Evolutionary conservation across 495 filamentous ascomycete species (phyloP).

Genomic region (Saxophila tyrrhenica): DNA sequence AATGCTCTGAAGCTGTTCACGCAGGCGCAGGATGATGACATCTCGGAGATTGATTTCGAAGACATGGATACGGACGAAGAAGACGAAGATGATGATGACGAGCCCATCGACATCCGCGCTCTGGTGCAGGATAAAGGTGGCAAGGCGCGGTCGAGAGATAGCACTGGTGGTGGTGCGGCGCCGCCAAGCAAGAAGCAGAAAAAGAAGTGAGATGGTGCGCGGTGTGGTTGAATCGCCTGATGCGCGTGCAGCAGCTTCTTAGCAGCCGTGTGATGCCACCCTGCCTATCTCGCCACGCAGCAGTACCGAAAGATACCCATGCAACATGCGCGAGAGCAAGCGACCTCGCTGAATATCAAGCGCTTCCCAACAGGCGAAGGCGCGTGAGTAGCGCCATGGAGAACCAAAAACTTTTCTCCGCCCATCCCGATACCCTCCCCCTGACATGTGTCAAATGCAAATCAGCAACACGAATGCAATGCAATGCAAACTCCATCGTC

Average conservation of each 20-base stretch:
- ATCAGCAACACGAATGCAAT: background rate
- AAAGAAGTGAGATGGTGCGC: background rate
- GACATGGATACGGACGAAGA: slow-evolving; percentile 39
- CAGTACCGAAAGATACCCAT: no score
- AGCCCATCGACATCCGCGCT: slow-evolving; percentile 25
- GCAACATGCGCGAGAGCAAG: no score
- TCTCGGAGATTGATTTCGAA: slow-evolving; percentile 48
- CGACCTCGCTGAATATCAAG: background rate
- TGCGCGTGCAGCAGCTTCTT: no score
- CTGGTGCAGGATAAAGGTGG: slow-evolving; percentile 24
- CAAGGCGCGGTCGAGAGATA: background rate
- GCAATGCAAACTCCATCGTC: background rate
- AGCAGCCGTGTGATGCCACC: no score
- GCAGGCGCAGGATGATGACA: slow-evolving; percentile 50
- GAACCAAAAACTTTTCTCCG: background rate
- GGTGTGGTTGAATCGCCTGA: no score
- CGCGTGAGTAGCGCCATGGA: background rate
- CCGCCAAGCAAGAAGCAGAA: slow-evolving; percentile 10
- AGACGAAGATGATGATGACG: slow-evolving; percentile 34
- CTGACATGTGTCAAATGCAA: background rate
- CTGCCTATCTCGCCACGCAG: no score
- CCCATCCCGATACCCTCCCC: background rate
- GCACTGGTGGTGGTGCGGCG: background rate
- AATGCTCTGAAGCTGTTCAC: slow-evolving; percentile 79
- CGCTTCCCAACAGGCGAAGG: background rate